Conservation (phyloP, 163 green algal genomes). For the Prototheca stagnorum region DNA sequence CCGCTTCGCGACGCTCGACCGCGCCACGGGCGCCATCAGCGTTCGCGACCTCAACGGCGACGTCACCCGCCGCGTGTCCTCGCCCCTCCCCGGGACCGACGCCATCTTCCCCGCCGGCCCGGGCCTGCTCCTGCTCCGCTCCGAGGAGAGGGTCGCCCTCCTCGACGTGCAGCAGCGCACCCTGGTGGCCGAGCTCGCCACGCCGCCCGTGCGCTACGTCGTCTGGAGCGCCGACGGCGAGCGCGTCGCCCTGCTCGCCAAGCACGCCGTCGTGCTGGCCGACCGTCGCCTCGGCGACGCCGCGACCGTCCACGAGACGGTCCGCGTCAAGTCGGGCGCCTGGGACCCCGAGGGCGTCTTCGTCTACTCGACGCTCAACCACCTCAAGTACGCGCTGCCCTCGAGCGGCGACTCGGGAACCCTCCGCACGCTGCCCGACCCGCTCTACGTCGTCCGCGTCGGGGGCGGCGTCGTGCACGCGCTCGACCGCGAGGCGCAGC, state of each 20-base stretch:
- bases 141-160: constrained; percentile 88
- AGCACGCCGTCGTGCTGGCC: constrained; percentile 91
- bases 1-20: constrained; percentile 93
- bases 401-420: constrained; percentile 94
- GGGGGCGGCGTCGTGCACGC: constrained; percentile 56
- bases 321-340: constrained; percentile 85
- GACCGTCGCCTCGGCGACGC: constrained; percentile 76
- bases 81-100: constrained; percentile 58
- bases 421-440: constrained; percentile 91
- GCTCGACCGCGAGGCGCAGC: constrained; percentile 92
- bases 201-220: constrained; percentile 89
- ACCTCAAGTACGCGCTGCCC: constrained; percentile 99
- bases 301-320: constrained; percentile 93
- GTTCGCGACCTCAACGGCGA: constrained; percentile 74
- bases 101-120: constrained; percentile 93
- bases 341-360: constrained; percentile 92
- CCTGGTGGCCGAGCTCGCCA: constrained; percentile 68
- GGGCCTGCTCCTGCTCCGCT: constrained; percentile 68
- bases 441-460: constrained; percentile 90
- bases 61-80: constrained; percentile 88
- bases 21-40: constrained; percentile 61
- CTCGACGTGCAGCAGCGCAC: constrained; percentile 89
- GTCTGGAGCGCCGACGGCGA: constrained; percentile 90
- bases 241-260: constrained; percentile 84
- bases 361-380: constrained; percentile 97